Percentiles rank a stretch among this genome's conserved stretches.
These are phyloP conservation scores for Echeveria elegans DNA, from an alignment of 164 flowering plant genomes.

Conservation along the genomic window DNA sequence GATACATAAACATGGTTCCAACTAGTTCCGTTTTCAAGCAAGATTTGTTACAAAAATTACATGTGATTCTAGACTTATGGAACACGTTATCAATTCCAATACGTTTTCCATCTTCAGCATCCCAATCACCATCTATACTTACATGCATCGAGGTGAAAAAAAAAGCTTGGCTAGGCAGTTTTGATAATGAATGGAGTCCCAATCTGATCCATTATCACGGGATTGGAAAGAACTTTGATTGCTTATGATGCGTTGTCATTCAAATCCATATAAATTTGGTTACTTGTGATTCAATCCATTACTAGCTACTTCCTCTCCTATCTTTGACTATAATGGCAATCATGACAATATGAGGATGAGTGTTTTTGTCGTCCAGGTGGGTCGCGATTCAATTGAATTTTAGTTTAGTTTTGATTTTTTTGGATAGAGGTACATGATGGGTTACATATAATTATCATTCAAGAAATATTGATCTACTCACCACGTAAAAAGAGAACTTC, in stretches of 20 bases:
- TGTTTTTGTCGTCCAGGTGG: too few species aligned
- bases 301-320: neutral
- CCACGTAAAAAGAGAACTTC: too few species aligned
- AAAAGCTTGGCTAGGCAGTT: neutral
- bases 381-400: too few species aligned
- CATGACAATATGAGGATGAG: too few species aligned
- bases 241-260: constrained; percentile 1
- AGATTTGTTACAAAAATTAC: neutral
- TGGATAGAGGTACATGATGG: too few species aligned
- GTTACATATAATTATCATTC: too few species aligned
- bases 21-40: neutral
- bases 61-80: neutral
- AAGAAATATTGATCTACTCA: too few species aligned
- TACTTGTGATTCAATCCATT: neutral
- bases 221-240: neutral
- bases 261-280: neutral
- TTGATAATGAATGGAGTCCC: neutral
- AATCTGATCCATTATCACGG: neutral
- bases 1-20: neutral
- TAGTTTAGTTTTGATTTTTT: too few species aligned
- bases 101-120: neutral
- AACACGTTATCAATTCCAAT: neutral
- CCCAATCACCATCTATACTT: neutral
- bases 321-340: neutral
- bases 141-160: neutral